Evolutionary conservation across 2,329 filamentous ascomycete species (phyloP).

Genomic region (Sporothrix protearum): DNA sequence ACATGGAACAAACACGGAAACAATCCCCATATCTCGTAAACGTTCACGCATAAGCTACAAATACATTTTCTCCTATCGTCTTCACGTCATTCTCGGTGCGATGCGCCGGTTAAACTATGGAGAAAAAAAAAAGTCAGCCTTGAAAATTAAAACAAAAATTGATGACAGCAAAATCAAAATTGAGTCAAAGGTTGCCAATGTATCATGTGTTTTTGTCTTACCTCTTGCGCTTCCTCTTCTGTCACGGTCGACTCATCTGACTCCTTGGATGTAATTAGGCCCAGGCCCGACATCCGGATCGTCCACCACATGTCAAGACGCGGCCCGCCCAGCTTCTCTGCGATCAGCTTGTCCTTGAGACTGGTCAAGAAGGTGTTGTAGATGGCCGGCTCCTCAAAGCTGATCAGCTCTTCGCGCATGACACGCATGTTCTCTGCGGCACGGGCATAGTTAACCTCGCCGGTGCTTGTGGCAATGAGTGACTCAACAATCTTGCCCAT

Average conservation of each 20-base stretch:
- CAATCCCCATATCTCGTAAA: too few relatives aligned
- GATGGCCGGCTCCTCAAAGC: slow-evolving; percentile 67
- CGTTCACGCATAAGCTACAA: too few relatives aligned
- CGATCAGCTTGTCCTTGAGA: slow-evolving; percentile 69
- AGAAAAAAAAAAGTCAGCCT: not conserved
- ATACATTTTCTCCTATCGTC: too few relatives aligned
- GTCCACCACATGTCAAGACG: slow-evolving; percentile 79
- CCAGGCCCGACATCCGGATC: slow-evolving; percentile 63
- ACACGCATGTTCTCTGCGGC: slow-evolving; percentile 73
- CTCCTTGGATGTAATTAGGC: slow-evolving; percentile 65
- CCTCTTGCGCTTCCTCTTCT: slow-evolving; percentile 66
- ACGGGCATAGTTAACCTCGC: slow-evolving; percentile 68
- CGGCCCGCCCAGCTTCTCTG: slow-evolving; percentile 69
- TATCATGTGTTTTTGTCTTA: slow-evolving; percentile 30
- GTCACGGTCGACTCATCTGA: slow-evolving; percentile 63
- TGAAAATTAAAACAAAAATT: not conserved
- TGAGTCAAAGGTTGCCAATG: not conserved
- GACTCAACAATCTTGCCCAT: slow-evolving; percentile 68
- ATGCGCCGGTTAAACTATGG: not conserved
- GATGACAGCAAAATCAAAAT: not conserved
- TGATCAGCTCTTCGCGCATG: slow-evolving; percentile 72
- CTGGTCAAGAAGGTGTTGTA: slow-evolving; percentile 72
- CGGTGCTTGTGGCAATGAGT: slow-evolving; percentile 69
- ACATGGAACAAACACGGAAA: too few relatives aligned
- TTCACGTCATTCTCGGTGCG: not conserved